Evolutionary conservation across 2,329 filamentous ascomycete species (phyloP).

Genomic region (Blastomyces gilchristii): DNA sequence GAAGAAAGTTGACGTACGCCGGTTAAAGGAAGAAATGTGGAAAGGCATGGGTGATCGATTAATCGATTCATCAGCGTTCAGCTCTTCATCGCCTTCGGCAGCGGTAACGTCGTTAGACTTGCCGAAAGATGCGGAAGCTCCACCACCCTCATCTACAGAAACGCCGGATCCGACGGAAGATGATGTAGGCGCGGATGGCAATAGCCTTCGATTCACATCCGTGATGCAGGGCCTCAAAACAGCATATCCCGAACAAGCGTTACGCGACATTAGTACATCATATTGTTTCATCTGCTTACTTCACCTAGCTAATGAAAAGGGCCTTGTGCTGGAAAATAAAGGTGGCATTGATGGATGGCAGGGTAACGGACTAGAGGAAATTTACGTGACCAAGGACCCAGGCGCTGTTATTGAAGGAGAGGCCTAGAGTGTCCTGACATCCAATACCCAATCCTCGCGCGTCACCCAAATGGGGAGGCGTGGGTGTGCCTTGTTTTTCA

Average conservation of each 20-base stretch:
- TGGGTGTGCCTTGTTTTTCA: background rate
- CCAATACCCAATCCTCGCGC: background rate
- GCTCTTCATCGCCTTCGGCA: slow-evolving; percentile 16
- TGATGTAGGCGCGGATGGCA: slow-evolving; percentile 24
- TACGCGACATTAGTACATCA: slow-evolving; percentile 90
- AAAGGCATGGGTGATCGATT: slow-evolving; percentile 46
- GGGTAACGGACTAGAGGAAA: slow-evolving; percentile 33
- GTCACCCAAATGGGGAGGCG: background rate
- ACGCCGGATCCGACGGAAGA: slow-evolving; percentile 24
- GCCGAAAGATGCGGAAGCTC: slow-evolving; percentile 8
- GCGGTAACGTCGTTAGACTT: slow-evolving; percentile 8
- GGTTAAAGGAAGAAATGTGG: slow-evolving; percentile 58
- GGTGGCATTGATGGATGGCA: slow-evolving; percentile 16
- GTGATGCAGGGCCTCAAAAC: slow-evolving; percentile 81
- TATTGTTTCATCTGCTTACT: slow-evolving; percentile 88
- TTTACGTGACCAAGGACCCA: slow-evolving; percentile 33
- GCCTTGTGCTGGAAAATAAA: slow-evolving; percentile 61
- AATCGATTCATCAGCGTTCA: slow-evolving; percentile 26
- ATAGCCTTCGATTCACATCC: slow-evolving; percentile 69
- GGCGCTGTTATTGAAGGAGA: slow-evolving; percentile 25
- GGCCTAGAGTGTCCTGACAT: slow-evolving; percentile 3
- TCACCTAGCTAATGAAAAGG: slow-evolving; percentile 88
- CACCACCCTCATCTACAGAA: slow-evolving; percentile 27
- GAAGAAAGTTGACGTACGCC: slow-evolving; percentile 56
- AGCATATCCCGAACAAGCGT: slow-evolving; percentile 74